phyloP scores from a whole-genome alignment of 2,329 filamentous ascomycete genomes.

The Zalaria sp. region DNA sequence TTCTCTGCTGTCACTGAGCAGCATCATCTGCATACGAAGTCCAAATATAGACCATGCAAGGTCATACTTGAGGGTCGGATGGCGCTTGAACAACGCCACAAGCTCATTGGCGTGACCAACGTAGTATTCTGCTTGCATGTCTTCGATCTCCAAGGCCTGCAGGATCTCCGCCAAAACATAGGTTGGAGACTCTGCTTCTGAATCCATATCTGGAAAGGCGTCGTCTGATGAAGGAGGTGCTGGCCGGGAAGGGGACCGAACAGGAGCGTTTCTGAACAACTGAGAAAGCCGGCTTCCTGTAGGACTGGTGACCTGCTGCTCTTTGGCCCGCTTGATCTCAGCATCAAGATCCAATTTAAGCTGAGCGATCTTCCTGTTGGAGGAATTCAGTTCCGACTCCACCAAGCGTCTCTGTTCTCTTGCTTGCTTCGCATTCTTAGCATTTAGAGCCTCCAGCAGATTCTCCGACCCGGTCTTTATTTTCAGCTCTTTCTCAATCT shows the following conservation, averaged over 20 bases:
- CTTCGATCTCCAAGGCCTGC: slow-evolving; percentile 75
- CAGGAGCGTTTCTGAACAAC: slow-evolving; percentile 41
- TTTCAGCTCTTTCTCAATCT: slow-evolving; percentile 89
- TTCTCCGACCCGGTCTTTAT: slow-evolving; percentile 98
- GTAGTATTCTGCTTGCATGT: slow-evolving; percentile 87
- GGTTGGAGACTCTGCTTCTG: slow-evolving; percentile 71
- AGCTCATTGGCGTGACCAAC: slow-evolving; percentile 82
- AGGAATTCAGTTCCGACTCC: slow-evolving; percentile 80
- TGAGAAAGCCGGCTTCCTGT: slow-evolving; percentile 38
- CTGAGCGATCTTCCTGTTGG: slow-evolving; percentile 57
- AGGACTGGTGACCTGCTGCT: slow-evolving; percentile 18
- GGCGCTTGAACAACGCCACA: slow-evolving; percentile 89
- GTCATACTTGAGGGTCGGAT: slow-evolving; percentile 91
- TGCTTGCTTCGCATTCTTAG: slow-evolving; percentile 89
- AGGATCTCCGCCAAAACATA: slow-evolving; percentile 82
- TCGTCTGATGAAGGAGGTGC: slow-evolving; percentile 5
- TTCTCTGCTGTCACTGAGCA: slow-evolving; percentile 88
- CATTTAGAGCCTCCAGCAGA: slow-evolving; percentile 84
- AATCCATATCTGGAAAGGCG: slow-evolving; percentile 39
- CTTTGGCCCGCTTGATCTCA: slow-evolving; percentile 44
- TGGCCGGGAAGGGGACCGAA: slow-evolving; percentile 35
- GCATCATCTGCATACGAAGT: slow-evolving; percentile 84
- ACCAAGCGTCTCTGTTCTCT: slow-evolving; percentile 47
- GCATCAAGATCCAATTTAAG: slow-evolving; percentile 44
- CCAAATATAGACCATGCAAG: slow-evolving; percentile 94